Base-by-base conservation (phyloP, 2,329 filamentous ascomycete genomes). In the Clonostachys chloroleuca region DNA sequence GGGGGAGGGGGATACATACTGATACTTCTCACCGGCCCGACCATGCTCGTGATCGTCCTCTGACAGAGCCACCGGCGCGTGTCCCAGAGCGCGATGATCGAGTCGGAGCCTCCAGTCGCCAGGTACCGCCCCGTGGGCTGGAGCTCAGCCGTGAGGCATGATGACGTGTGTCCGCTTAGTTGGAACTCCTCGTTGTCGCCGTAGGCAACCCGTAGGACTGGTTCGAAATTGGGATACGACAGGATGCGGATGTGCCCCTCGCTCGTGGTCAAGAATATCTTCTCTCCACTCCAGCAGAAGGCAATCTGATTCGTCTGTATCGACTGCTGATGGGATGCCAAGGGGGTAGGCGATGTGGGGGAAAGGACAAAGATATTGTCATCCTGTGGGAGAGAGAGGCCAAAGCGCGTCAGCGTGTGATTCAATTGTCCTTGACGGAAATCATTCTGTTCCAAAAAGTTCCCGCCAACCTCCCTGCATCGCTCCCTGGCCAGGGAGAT, bases 1-100 rank as follows among this genome's bases (percentile, higher is more conserved):
- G 2, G 12, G 40, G 54, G 33, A 18, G 33, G 13, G 16, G 34
- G 12, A 8, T 5, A 43, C 77, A 51, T 64, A 82, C 79, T 82
- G 48, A 92, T 74, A 59, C 80, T 87, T 58, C 81, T 78, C 30
- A 92, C 83, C 4, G 86, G 81, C 2, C 85, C 85, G 10, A 78
- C 75, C 70, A 89, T 86, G 55, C 80, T 76, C 35, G 82, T 82
- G 40, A 91, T 72, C 2, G 86, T 89, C 50, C 84, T 78, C 57
- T 84, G 78, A 59, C 87, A 91, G 47, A 88, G 81, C 86, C 87
- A 91, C 54, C 88, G 83, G 39, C 77, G 75, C 5, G 87, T 91
- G 57, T 92, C 87, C 84, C 87, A 92, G 4, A 92, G 70, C 6
- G 84, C 77, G 54, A 92, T 86, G 44, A 89, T 78, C 2, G 85